Base-by-base conservation (phyloP, 2,329 filamentous ascomycete species). In the Sarocladium brachiariae region DNA sequence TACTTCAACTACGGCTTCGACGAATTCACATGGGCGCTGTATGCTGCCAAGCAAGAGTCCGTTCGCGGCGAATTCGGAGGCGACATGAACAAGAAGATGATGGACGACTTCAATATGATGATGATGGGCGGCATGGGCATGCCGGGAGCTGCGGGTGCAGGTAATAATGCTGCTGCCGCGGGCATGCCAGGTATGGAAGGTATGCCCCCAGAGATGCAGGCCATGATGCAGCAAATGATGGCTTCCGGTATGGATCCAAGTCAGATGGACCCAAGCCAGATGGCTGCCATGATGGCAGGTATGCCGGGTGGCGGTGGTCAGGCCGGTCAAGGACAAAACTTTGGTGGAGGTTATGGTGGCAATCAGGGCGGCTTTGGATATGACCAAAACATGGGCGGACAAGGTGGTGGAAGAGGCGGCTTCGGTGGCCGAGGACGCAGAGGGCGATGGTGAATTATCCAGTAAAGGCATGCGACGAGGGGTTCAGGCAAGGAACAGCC, bases 1-100 rank as follows among this genome's bases (percentile, higher is more conserved):
- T 97, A 95, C 71, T 97, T 97, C 80, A 97, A 97, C 73, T 97
- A 97, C 69, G 92, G 92, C 52, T 97, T 97, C 63, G 92, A 97
- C 70, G 92, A 97, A 68, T 97, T 96, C 68, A 96, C 91, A 1
- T 99, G 93, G 93, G 87, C 91, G 5, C 80, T 91, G 50, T 99
- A 99, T 66, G 90, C 91, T 27, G 76, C 89, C 53, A 95, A 95
- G 63, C 93, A 97, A 66, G 84, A 93, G 57, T 76, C 75, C 21
- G 76, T 96, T 61, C 81, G 87, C 16, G 81, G 81, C 57, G 88
- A 92, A 58, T 89, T 89, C 58, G 81, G 80, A 52, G 81, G 86
- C 45, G 81, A 84, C 50, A 82, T 77, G 56, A 81, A 81, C 58
- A 91, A 95, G 70, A 96, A 92, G 73, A 87, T 85, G 78, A 80